Evolutionary conservation across 148 eudicot genomes (phyloP), one percentile per base, ranked within the genome.

Genomic region (Salicornia ramosissima): DNA sequence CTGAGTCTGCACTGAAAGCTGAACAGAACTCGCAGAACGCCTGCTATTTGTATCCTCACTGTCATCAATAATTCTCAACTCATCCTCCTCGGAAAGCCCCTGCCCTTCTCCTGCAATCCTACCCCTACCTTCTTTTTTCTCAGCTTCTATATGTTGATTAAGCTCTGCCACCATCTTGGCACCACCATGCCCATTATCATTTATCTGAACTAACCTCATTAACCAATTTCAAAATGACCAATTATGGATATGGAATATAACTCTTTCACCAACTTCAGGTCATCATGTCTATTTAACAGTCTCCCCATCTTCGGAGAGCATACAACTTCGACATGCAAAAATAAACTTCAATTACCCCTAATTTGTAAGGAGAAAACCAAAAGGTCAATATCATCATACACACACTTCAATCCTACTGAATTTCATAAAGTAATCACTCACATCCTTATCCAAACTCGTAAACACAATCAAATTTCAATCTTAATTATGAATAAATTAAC

Each of bases 161-260:
- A 69, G 71, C 65, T 82, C 88, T 22, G 65, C 84, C 51, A 65
- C 78, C 67, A 74, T 81, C 66, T 76, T 80, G 63, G 72, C 68
- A 56, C 74, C 74, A 2, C 74, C 60, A 21, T 79, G 70, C 52
- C 78, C 87, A 75, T 81, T 76, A 49, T 57, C 57, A 33, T 40
- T 73, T 71, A 50, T 78, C 70, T 67, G 70, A 79, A 84, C 77
- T 68, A 72, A 55, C 85, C 80, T 87, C 86, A 85, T 86, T 73
- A 84, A 84, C 90, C 83, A 67, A 84, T 80, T 73, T 83, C 83
- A 71, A 83, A 79, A 70, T 67, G 67, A 77, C 83, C 82, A 69
- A 67, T 33, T 64, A 73, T 61, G n/a, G 40, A 79, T 70, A 45
- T 77, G 21, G 51, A 76, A 77, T 71, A 77, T 51, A 79, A 74